These are phyloP conservation scores for Ramaria sp. DNA, from an alignment of 768 basidiomycete genomes.

Conservation along the genomic window DNA sequence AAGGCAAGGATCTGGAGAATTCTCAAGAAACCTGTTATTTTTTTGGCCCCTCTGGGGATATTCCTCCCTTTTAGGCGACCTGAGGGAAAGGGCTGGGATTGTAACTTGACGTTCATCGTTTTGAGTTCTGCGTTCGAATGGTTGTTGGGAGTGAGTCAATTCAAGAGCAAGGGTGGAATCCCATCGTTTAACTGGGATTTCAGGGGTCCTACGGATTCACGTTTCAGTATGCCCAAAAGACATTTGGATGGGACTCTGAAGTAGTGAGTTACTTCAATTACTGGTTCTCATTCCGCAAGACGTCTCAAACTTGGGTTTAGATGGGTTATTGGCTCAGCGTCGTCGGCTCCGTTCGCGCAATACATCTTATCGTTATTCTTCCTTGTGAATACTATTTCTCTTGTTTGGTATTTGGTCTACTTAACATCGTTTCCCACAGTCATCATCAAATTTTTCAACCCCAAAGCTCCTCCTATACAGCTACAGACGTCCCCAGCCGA, in stretches of 20 bases:
- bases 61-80: conserved; percentile 36
- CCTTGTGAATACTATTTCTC: conserved; percentile 37
- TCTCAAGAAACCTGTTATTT: conserved; percentile 38
- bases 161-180: neutral
- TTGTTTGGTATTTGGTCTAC: neutral
- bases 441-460: conserved; percentile 42
- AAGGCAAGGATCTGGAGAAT: conserved; percentile 16
- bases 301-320: conserved; percentile 22
- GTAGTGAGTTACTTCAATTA: conserved; percentile 31
- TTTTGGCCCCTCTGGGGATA: conserved; percentile 61
- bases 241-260: conserved; percentile 60
- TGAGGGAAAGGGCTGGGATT: conserved; percentile 34
- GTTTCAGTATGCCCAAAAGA: conserved; percentile 52
- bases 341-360: conserved; percentile 40
- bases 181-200: neutral
- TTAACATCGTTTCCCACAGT: conserved; percentile 24
- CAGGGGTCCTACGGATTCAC: conserved; percentile 49
- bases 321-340: conserved; percentile 64
- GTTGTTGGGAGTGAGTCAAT: conserved; percentile 34
- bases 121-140: conserved; percentile 36
- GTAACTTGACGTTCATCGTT: conserved; percentile 52
- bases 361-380: conserved; percentile 43
- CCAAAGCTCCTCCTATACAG: conserved; percentile 22
- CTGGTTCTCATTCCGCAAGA: neutral
- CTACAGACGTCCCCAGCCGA: conserved; percentile 14